A percentile compares a stretch with the other conserved stretches of the same genome.
These are phyloP conservation scores for Aotearoamyces nothofagi DNA, from an alignment of 2,329 filamentous ascomycete genomes.

Conservation along the genomic window DNA sequence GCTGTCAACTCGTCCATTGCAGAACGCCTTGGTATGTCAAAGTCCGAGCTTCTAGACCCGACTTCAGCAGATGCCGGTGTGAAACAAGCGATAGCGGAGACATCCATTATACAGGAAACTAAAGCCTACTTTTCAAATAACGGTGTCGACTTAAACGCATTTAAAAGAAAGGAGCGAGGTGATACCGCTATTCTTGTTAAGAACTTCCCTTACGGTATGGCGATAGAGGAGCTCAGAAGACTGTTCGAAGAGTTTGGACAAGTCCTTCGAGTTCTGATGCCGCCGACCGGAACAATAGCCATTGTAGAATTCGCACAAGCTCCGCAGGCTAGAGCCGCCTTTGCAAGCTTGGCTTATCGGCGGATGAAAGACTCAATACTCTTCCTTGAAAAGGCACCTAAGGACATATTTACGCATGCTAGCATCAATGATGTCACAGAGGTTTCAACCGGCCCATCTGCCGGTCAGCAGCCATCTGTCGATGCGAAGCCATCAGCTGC, in stretches of 20 bases:
- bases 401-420: conserved; percentile 48
- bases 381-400: conserved; percentile 87
- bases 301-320: conserved; percentile 78
- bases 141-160: conserved; percentile 82
- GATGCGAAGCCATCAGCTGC: conserved; percentile 50
- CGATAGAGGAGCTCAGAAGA: conserved; percentile 59
- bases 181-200: conserved; percentile 85
- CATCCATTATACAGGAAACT: conserved; percentile 88
- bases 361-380: conserved; percentile 83
- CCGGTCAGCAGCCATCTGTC: conserved; percentile 6
- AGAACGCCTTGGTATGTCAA: conserved; percentile 72
- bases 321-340: conserved; percentile 69
- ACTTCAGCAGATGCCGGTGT: conserved; percentile 88
- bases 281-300: conserved; percentile 81
- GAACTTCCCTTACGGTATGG: conserved; percentile 80
- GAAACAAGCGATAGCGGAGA: conserved; percentile 94
- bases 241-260: conserved; percentile 79
- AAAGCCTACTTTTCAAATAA: conserved; percentile 81
- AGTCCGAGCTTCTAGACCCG: conserved; percentile 87
- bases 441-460: conserved; percentile 6
- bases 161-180: conserved; percentile 71
- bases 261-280: conserved; percentile 74
- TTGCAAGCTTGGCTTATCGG: conserved; percentile 73
- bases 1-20: conserved; percentile 86
- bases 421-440: conserved; percentile 7